Conservation (phyloP, 495 filamentous ascomycete genomes). For the Podospora australis region DNA sequence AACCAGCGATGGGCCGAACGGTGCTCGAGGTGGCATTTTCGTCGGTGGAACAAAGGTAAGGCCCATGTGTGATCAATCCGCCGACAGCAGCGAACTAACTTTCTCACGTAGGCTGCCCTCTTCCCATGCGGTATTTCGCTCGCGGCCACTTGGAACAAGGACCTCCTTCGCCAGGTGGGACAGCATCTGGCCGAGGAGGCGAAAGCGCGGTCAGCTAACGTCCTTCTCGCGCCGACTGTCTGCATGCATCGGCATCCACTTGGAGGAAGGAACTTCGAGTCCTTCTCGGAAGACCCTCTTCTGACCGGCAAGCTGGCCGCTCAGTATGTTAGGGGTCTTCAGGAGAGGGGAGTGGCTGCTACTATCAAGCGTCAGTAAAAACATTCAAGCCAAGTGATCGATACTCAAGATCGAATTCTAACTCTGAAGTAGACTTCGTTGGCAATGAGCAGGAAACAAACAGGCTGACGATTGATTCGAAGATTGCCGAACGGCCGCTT, state of each 20-base stretch:
- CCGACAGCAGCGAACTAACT: too few relatives aligned
- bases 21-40: conserved; percentile 65
- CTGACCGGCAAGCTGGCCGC: conserved; percentile 71
- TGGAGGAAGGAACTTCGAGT: conserved; percentile 80
- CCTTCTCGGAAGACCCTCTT: conserved; percentile 77
- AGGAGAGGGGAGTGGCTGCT: conserved; percentile 66
- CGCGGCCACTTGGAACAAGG: conserved; percentile 71
- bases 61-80: conserved; percentile 22
- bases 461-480: conserved; percentile 63
- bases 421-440: conserved; percentile 56
- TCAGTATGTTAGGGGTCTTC: conserved; percentile 65
- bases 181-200: conserved; percentile 65
- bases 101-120: conserved; percentile 54
- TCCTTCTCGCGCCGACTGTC: conserved; percentile 74
- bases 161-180: conserved; percentile 61
- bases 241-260: conserved; percentile 78
- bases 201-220: conserved; percentile 64
- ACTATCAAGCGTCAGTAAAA: conserved; percentile 62
- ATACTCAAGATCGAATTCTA: conserved; percentile 10
- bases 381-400: fast-evolving
- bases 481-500: conserved; percentile 64
- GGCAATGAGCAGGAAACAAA: conserved; percentile 82
- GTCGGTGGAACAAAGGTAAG: conserved; percentile 55
- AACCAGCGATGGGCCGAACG: conserved; percentile 74
- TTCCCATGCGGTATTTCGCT: conserved; percentile 72